Conservation (phyloP, 257 asterid species). For the Prunella vulgaris region DNA sequence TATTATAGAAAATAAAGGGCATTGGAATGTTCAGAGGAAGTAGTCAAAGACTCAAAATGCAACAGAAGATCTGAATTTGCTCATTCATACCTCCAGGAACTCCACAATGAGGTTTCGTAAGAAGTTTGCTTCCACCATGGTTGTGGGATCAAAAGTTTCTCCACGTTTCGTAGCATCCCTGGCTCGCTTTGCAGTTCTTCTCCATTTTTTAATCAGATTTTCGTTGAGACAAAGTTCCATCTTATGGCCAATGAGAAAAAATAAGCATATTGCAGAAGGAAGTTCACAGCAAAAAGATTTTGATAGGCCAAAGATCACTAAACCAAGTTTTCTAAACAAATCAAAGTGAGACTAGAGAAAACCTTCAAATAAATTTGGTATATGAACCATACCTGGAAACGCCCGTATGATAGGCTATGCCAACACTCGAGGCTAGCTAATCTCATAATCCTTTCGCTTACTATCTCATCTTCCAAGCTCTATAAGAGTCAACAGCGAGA, state of each 20-base stretch:
- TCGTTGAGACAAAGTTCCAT: slow-evolving; percentile 86
- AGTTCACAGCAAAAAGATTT: background rate
- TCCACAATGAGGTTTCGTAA: slow-evolving; percentile 82
- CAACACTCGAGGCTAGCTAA: slow-evolving; percentile 90
- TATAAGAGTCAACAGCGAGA: slow-evolving; percentile 26
- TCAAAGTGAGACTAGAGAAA: background rate
- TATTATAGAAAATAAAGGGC: slow-evolving; percentile 21
- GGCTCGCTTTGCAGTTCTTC: slow-evolving; percentile 65
- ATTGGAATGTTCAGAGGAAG: slow-evolving; percentile 11
- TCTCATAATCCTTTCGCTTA: slow-evolving; percentile 80
- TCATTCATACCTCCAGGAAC: slow-evolving; percentile 65
- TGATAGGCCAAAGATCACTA: background rate
- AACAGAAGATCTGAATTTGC: background rate
- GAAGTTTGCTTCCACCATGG: slow-evolving; percentile 64
- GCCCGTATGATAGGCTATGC: slow-evolving; percentile 92
- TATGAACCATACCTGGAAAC: slow-evolving; percentile 66
- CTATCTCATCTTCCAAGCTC: slow-evolving; percentile 97
- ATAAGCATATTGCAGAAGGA: slow-evolving; percentile 13
- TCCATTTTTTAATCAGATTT: slow-evolving; percentile 76
- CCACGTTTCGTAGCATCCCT: slow-evolving; percentile 62
- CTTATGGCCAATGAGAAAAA: slow-evolving; percentile 31
- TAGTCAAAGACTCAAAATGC: slow-evolving; percentile 14
- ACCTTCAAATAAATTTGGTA: background rate
- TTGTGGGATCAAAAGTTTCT: slow-evolving; percentile 51
- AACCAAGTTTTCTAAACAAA: background rate